phyloP scores from a whole-genome alignment of 139 green algal genomes.

The Chlorella sp. region DNA sequence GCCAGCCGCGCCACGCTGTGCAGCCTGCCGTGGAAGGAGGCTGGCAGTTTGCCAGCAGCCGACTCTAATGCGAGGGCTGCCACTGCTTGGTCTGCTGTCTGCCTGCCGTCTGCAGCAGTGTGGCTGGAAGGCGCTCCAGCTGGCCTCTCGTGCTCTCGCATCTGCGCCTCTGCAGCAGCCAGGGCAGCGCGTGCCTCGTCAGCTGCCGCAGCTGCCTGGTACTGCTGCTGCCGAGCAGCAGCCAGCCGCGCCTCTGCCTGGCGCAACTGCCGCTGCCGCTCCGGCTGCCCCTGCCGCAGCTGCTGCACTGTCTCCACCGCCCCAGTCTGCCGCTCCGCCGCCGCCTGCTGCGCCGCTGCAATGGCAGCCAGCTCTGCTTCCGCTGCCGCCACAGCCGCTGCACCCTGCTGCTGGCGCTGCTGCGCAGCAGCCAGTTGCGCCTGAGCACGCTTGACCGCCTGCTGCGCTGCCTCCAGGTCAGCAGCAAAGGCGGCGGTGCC shows the following conservation, averaged over 20 bases:
- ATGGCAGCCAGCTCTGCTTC: neutral
- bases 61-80: slow-evolving; percentile 12
- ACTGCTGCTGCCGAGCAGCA: neutral
- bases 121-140: neutral
- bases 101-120: neutral
- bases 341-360: neutral
- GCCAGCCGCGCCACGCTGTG: slow-evolving; percentile 46
- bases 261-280: neutral
- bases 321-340: neutral
- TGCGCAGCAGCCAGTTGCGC: neutral
- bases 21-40: slow-evolving; percentile 53
- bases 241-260: slow-evolving; percentile 10
- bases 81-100: slow-evolving; percentile 44
- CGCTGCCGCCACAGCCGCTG: neutral
- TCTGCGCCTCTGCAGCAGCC: neutral
- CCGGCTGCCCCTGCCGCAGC: neutral
- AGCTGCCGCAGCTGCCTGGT: neutral
- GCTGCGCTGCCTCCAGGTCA: neutral
- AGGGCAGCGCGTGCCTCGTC: neutral
- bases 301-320: neutral
- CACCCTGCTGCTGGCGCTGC: neutral
- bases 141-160: neutral
- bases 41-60: slow-evolving; percentile 10
- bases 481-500: neutral
- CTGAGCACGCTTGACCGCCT: neutral